Percentiles rank a stretch among this genome's conserved stretches.
These are phyloP conservation scores for Scedosporium minutisporum DNA, from an alignment of 2,329 filamentous ascomycete genomes.

Conservation along the genomic window DNA sequence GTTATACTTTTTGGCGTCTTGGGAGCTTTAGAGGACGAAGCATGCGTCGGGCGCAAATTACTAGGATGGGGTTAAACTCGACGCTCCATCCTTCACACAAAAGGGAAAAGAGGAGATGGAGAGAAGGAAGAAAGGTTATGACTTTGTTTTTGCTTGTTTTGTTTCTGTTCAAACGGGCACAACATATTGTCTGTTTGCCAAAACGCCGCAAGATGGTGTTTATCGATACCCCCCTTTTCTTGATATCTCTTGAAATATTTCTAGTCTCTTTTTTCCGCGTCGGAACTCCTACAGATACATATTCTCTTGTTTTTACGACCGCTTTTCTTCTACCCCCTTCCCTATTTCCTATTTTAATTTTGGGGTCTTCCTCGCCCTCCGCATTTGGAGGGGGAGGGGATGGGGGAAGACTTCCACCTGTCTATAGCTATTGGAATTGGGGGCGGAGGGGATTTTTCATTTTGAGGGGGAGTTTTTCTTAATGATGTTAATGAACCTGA, in stretches of 20 bases:
- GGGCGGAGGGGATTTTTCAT: background rate
- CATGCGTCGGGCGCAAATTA: background rate
- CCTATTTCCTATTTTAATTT: background rate
- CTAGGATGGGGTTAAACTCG: too few relatives aligned
- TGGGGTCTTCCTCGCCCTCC: background rate
- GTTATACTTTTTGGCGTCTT: background rate
- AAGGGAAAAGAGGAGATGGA: background rate
- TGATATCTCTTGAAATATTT: too few relatives aligned
- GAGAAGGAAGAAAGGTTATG: background rate
- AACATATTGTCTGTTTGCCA: background rate
- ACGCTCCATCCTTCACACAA: background rate
- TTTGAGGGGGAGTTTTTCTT: background rate
- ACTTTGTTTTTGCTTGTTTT: background rate
- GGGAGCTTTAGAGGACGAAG: background rate
- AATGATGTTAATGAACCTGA: slow-evolving; percentile 1
- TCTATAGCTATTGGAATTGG: background rate
- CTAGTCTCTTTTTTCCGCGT: background rate
- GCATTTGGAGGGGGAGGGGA: background rate
- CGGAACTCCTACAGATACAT: slow-evolving; percentile 8
- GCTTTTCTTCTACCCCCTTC: background rate
- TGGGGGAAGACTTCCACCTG: background rate
- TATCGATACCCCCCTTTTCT: too few relatives aligned
- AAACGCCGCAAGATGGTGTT: too few relatives aligned
- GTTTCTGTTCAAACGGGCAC: background rate
- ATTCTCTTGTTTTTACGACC: background rate